Base-by-base conservation (phyloP, 1,284 basidiomycete species). In the Pascua guehoae region DNA sequence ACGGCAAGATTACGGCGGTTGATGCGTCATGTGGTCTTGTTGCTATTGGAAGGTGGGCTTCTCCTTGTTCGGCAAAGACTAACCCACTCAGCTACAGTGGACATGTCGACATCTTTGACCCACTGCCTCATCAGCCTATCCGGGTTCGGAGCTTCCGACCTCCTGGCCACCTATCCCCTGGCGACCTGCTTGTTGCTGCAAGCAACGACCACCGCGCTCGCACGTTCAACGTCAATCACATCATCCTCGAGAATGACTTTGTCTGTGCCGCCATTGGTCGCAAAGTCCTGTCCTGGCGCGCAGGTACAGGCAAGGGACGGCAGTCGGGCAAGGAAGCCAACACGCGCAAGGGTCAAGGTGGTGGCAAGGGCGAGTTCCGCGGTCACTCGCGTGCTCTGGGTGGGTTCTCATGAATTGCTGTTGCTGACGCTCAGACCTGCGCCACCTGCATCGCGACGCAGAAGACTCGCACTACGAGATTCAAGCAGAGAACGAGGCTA, bases 241-340 rank as follows among this genome's bases (percentile, higher is more conserved):
- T 77, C 38, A 63, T 75, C 11, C 59, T 77, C 17, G 74, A 75
- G 49, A 71, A 75, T 48, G 75, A 77, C 54, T 59, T 76, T 41
- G 53, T 76, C 36, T 67, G 74, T 1, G 74, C 73, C 1, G 61
- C 62, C 24, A 67, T 77, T 15, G 75, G 75, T 7, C 51, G 68
- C 14, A 70, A 66, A 24, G 68, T 77, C 4, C 66, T 74, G 39
- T 68, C 68, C 11, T 77, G 75, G 75, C 60, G 68, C 15, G 73
- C 75, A 1, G 73, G 74, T 4, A 67, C 61, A 4, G 65, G 65
- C 7, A 77, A 74, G 58, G 66, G 69, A 9, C 62, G 69, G 14
- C 57, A 70, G 38, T 58, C 56, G 8, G 68, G 68, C 15, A 70
- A 68, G 52, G 65, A 68, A 47, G 24, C 42, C n/a, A 46, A 15